These are phyloP conservation scores for Pythium guiyangense DNA, from an alignment of 352 stramenopile species.

Conservation along the genomic window DNA sequence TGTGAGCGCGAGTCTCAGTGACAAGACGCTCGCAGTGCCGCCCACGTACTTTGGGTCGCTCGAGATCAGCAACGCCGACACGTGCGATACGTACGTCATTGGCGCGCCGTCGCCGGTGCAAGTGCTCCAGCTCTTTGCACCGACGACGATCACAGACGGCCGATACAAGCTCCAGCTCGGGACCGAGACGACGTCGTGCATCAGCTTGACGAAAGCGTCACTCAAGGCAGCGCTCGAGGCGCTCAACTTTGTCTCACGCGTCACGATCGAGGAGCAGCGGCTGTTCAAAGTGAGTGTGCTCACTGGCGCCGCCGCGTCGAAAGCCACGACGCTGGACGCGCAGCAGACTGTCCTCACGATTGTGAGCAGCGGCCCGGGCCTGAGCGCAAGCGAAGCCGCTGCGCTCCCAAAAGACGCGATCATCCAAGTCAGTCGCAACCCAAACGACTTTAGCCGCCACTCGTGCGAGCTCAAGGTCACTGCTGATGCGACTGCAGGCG, in stretches of 20 bases:
- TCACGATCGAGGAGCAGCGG: slow-evolving; percentile 42
- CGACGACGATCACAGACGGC: slow-evolving; percentile 53
- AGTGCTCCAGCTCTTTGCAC: slow-evolving; percentile 64
- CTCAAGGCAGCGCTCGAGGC: slow-evolving; percentile 33
- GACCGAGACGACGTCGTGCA: slow-evolving; percentile 41
- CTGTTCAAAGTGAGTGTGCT: slow-evolving; percentile 62
- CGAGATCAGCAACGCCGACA: slow-evolving; percentile 46
- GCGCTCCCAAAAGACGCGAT: slow-evolving; percentile 29
- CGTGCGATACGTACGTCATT: slow-evolving; percentile 64
- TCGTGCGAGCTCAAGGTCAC: slow-evolving; percentile 53
- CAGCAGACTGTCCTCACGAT: slow-evolving; percentile 25
- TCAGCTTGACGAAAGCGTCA: slow-evolving; percentile 34
- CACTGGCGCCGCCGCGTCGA: slow-evolving; percentile 27
- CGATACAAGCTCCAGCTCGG: slow-evolving; percentile 54
- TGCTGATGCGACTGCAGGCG: slow-evolving; percentile 8
- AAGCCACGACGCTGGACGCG: slow-evolving; percentile 39
- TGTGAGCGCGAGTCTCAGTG: slow-evolving; percentile 17
- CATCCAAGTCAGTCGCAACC: slow-evolving; percentile 69
- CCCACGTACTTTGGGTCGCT: slow-evolving; percentile 44
- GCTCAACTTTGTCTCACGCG: slow-evolving; percentile 38
- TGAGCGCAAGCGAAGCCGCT: slow-evolving; percentile 28
- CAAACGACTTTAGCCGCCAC: slow-evolving; percentile 59
- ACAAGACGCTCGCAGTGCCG: slow-evolving; percentile 19
- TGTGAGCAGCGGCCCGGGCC: slow-evolving; percentile 20
- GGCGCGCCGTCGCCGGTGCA: slow-evolving; percentile 55